Percentiles rank a stretch among this genome's conserved stretches.
phyloP scores from a whole-genome alignment of 345 rosid genomes.

The Ceriops decandra region DNA sequence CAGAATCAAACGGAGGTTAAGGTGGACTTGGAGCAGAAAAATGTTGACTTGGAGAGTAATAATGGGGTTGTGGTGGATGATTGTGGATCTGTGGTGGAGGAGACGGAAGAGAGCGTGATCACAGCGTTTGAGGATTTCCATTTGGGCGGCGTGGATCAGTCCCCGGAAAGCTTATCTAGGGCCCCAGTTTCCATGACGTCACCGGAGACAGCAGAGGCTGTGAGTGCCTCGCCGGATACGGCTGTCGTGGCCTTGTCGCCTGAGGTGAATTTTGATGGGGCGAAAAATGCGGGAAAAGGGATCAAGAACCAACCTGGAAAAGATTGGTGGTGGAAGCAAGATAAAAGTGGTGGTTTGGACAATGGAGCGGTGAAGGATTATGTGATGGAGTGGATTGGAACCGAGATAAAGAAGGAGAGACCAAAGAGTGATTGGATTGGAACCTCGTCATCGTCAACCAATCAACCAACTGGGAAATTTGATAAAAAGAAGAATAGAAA shows the following conservation, averaged over 20 bases:
- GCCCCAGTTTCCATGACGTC: constrained; percentile 33
- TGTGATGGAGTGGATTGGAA: constrained; percentile 81
- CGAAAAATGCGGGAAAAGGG: neutral
- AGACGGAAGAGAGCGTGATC: constrained; percentile 64
- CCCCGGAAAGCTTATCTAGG: constrained; percentile 46
- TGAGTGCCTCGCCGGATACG: constrained; percentile 32
- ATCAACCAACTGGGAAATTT: constrained; percentile 10
- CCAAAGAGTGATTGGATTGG: constrained; percentile 46
- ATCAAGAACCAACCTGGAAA: constrained; percentile 44
- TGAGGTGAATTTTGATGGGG: constrained; percentile 35
- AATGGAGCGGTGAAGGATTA: constrained; percentile 60
- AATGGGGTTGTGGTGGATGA: constrained; percentile 43
- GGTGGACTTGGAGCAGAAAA: constrained; percentile 7
- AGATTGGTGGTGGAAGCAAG: constrained; percentile 81
- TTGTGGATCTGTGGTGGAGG: constrained; percentile 59
- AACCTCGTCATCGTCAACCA: constrained; percentile 26
- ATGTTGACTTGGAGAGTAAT: constrained; percentile 36
- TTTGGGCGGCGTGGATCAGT: constrained; percentile 57
- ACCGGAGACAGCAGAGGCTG: constrained; percentile 36
- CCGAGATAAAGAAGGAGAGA: constrained; percentile 66
- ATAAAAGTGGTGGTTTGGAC: constrained; percentile 23
- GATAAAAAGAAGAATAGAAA: constrained; percentile 24
- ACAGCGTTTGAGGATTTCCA: constrained; percentile 64
- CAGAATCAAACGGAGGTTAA: constrained; percentile 17
- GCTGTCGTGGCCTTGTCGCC: constrained; percentile 27